Evolutionary conservation across 257 asterid genomes (phyloP), one percentile per base, ranked within the genome.

Genomic region (Primulina eburnea): DNA sequence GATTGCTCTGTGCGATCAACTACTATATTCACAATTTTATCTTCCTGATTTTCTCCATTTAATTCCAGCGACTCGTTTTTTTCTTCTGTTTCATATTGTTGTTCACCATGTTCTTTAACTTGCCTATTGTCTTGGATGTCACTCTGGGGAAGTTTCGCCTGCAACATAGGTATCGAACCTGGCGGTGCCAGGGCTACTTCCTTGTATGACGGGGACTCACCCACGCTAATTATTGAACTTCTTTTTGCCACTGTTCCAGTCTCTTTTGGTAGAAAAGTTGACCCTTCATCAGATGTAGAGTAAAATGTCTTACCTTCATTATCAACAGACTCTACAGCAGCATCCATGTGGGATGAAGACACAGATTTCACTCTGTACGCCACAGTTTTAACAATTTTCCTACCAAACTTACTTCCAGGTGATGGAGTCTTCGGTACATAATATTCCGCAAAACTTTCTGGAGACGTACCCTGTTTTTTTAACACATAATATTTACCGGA

Each of bases 101-200:
- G 86, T 76, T 82, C 88, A 60, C 75, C 88, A 72, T 70, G 72
- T 75, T 76, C 81, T 64, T 67, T 78, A 70, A 62, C 71, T 52
- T 69, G 84, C 33, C 73, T 81, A 32, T 30, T 64, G 40, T 71
- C 50, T 33, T 75, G 76, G 64, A 73, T 67, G 68, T 83, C 91
- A 76, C 82, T 79, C 68, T 73, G 79, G 56, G 84, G 78, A 76
- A 58, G 80, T 75, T 83, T 82, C 56, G 64, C 86, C 79, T 90
- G 96, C 79, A 93, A 76, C 85, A 84, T 82, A 35, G 88, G 81
- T 75, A 93, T 84, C 76, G 95, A 83, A 73, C 98, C 98, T 1
- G 98, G 98, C 20, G 96, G 98, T 64, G 98, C 98, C 75, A 92
- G 77, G 67, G 98, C 96, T 71, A 92, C 98, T 75, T 92, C 98